These are phyloP conservation scores for Lactifluus echinatus DNA, from an alignment of 768 basidiomycete genomes.

Conservation along the genomic window DNA sequence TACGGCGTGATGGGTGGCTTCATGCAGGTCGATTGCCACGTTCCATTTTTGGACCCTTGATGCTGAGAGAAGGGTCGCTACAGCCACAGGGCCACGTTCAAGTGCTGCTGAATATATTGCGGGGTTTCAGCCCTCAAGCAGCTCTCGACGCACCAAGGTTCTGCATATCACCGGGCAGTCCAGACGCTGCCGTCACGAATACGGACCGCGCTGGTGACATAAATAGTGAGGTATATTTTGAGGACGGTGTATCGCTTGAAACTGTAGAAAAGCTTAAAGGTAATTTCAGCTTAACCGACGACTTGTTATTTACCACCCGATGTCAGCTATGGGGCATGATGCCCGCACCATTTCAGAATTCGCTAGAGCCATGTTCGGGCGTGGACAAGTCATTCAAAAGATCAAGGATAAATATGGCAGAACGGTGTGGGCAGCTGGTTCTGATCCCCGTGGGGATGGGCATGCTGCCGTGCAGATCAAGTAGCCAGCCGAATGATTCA, in stretches of 20 bases:
- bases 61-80: conserved; percentile 7
- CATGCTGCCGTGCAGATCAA: conserved; percentile 76
- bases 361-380: conserved; percentile 57
- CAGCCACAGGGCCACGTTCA: conserved; percentile 96
- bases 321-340: conserved; percentile 82
- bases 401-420: conserved; percentile 53
- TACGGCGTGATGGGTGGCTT: conserved; percentile 91
- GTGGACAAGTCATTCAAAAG: conserved; percentile 87
- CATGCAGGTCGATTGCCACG: conserved; percentile 53
- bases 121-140: conserved; percentile 81
- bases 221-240: conserved; percentile 85
- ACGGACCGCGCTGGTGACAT: conserved; percentile 55
- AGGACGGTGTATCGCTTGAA: conserved; percentile 44
- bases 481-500: neutral
- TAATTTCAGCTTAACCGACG: conserved; percentile 22
- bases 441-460: conserved; percentile 82
- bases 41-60: neutral
- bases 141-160: conserved; percentile 45
- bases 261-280: conserved; percentile 63
- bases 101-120: conserved; percentile 81
- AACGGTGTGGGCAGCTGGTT: conserved; percentile 92
- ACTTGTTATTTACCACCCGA: neutral
- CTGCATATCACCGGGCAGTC: conserved; percentile 3
- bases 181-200: neutral
- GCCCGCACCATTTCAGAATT: conserved; percentile 56